Percentiles rank a stretch among this genome's conserved stretches.
These are phyloP conservation scores for Trichoderma koningiopsis DNA, from an alignment of 2,329 filamentous ascomycete genomes.

Conservation along the genomic window DNA sequence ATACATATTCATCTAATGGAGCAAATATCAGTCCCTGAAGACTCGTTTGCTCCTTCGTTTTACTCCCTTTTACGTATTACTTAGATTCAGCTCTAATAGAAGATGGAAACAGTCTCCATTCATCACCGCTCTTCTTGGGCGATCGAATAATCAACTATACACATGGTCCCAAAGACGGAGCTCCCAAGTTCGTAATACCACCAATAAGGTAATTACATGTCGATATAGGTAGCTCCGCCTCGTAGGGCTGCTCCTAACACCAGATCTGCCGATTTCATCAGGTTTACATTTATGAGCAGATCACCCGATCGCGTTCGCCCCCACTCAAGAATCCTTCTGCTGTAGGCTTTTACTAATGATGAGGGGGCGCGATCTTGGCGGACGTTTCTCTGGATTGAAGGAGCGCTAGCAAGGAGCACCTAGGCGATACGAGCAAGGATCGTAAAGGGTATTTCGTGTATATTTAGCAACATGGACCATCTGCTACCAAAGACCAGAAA, in stretches of 20 bases:
- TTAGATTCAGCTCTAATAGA: not conserved
- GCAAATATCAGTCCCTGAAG: not conserved
- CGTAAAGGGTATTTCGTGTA: not conserved
- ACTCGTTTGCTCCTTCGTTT: not conserved
- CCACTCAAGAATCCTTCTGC: not conserved
- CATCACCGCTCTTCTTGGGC: not conserved
- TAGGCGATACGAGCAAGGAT: not conserved
- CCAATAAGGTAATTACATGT: not conserved
- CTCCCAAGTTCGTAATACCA: not conserved
- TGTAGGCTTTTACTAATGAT: not conserved
- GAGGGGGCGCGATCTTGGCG: not conserved
- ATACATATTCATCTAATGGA: not conserved
- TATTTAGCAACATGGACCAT: not conserved
- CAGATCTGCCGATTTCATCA: not conserved
- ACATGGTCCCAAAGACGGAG: not conserved
- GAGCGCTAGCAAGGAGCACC: not conserved
- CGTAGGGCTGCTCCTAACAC: not conserved
- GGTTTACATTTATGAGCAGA: not conserved
- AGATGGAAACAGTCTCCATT: not conserved
- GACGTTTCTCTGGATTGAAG: not conserved
- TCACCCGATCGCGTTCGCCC: not conserved
- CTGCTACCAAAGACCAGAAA: not conserved
- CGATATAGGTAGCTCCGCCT: not conserved
- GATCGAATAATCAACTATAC: not conserved
- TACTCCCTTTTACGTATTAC: not conserved